Evolutionary conservation across 2,329 filamentous ascomycete species (phyloP).

Genomic region (Stachybotrys chlorohalonatus): DNA sequence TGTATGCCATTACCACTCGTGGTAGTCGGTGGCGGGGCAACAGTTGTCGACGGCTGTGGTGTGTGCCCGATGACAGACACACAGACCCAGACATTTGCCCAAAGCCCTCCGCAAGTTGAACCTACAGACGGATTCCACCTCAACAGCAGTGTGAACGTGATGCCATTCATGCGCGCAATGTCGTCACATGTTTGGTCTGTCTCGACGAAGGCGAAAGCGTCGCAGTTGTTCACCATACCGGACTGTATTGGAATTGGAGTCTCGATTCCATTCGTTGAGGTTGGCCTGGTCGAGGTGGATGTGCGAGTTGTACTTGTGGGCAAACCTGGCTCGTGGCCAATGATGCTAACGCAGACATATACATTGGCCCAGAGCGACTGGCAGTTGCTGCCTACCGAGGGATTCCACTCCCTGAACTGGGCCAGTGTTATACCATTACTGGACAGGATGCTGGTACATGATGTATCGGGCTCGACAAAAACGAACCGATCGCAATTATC

Average conservation of each 20-base stretch:
- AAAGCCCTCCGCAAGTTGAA: slow-evolving; percentile 6
- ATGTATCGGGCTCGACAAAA: slow-evolving; percentile 3
- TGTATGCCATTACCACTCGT: slow-evolving; percentile 5
- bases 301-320: not conserved
- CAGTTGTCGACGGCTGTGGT: not conserved
- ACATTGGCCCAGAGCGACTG: not conserved
- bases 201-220: slow-evolving; percentile 15
- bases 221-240: slow-evolving; percentile 17
- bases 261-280: slow-evolving; percentile 8
- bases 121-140: slow-evolving; percentile 10
- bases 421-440: slow-evolving; percentile 4
- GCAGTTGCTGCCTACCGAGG: slow-evolving; percentile 1
- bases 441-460: slow-evolving; percentile 4
- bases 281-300: not conserved
- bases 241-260: slow-evolving; percentile 19
- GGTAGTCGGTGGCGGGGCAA: not conserved
- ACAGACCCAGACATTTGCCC: slow-evolving; percentile 5
- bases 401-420: slow-evolving; percentile 9
- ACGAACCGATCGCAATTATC: slow-evolving; percentile 10
- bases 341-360: not conserved
- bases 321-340: not conserved
- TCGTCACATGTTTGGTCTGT: slow-evolving; percentile 12
- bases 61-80: slow-evolving; percentile 2
- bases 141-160: slow-evolving; percentile 13
- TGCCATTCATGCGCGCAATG: slow-evolving; percentile 12